phyloP scores from a whole-genome alignment of 2,329 filamentous ascomycete genomes.

The Neurospora sp. region DNA sequence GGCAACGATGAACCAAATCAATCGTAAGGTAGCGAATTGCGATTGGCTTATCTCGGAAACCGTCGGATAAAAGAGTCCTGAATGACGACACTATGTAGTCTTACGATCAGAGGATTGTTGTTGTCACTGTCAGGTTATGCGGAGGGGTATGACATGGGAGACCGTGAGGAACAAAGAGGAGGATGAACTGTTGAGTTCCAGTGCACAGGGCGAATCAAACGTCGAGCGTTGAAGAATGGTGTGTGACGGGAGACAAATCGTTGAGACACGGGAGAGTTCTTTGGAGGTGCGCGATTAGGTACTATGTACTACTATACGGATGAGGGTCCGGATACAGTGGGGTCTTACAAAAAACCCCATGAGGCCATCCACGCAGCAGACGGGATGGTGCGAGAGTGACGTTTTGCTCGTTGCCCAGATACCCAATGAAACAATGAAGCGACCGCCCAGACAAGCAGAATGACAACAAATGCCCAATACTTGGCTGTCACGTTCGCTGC shows the following conservation, averaged over 20 bases:
- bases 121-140: background rate
- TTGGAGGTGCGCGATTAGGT: background rate
- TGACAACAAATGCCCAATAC: background rate
- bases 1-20: background rate
- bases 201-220: background rate
- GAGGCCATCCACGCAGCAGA: background rate
- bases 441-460: background rate
- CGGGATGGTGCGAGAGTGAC: background rate
- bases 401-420: background rate
- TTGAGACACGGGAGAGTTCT: background rate
- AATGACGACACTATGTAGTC: background rate
- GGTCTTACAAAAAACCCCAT: background rate
- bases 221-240: background rate
- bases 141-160: background rate
- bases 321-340: background rate
- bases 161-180: background rate
- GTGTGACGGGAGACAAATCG: background rate
- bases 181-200: background rate
- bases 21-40: background rate
- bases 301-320: background rate
- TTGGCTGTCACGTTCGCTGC: background rate
- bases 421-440: background rate
- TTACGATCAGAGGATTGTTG: background rate
- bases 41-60: background rate
- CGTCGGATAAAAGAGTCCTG: background rate